Conservation (phyloP, 2,329 filamentous ascomycete species). For the Ilyonectria destructans region DNA sequence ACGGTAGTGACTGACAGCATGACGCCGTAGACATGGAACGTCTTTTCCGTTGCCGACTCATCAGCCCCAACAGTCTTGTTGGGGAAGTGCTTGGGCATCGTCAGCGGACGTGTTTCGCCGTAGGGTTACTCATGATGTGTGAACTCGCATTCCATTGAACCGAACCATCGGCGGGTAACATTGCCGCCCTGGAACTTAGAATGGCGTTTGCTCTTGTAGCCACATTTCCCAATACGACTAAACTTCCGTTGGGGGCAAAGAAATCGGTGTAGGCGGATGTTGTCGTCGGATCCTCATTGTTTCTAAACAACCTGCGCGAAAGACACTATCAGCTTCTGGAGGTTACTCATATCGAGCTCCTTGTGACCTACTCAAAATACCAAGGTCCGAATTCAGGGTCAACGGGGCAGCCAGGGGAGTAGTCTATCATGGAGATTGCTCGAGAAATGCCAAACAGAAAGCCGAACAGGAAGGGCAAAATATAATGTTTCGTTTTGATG, state of each 20-base stretch:
- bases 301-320: neutral
- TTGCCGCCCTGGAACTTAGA: neutral
- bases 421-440: neutral
- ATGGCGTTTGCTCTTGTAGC: neutral
- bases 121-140: neutral
- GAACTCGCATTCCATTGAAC: slow-evolving; percentile 1
- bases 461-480: slow-evolving; percentile 1
- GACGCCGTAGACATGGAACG: neutral
- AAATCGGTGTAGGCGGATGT: slow-evolving; percentile 2
- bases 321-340: neutral
- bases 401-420: neutral
- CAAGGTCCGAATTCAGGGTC: neutral
- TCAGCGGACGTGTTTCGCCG: neutral
- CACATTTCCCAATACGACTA: neutral
- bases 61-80: neutral
- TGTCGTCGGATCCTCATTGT: slow-evolving; percentile 1
- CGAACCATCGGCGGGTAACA: neutral
- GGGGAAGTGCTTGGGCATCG: neutral
- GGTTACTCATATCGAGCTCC: neutral
- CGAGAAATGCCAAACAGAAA: neutral
- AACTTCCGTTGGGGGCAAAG: neutral
- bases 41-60: slow-evolving; percentile 1
- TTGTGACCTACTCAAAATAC: neutral
- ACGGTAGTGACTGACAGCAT: neutral
- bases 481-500: neutral